Base-by-base conservation (phyloP, 1,284 basidiomycete species). In the Schizopora paradoxa region DNA sequence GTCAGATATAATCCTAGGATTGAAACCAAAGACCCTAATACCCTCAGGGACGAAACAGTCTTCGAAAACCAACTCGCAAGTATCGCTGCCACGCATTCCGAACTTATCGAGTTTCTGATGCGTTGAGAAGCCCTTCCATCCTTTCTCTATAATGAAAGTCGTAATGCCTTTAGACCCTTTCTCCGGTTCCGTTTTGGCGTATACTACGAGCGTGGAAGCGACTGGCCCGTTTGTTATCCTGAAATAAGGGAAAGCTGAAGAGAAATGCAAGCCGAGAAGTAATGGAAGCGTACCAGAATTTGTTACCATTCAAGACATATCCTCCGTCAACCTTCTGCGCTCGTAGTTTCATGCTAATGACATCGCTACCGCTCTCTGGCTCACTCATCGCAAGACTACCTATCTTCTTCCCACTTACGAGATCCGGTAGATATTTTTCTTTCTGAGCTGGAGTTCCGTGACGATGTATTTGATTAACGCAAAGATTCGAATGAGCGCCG, bases 221-320 rank as follows among this genome's bases (percentile, higher is more conserved):
- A 83, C 72, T 1, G 93, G 91, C 3, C 92, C 91, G 62, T 98
- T 98, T 23, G 94, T 97, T 62, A 97, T 97, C 91, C 90, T 91
- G 52, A 11, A 32, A 36, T 16, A 14, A 11, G 8, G 6, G 13
- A 45, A 13, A 32, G 6, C 11, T n/a, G 28, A 38, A 16, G 18
- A 22, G 19, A 29, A 25, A 37, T 6, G 53, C 4, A 43, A 21
- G n/a, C 14, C 3, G 25, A 33, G 10, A 14, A 34, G 23, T 23
- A 25, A 7, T 7, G 25, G 2, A 5, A 4, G 55, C 79, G 50
- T 50, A 88, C 91, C 92, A 96, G 67, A 92, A 91, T 65, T 96
- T 97, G 58, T 82, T 90, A 1, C 93, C 93, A 58, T 90, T 95
- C 54, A 96, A 63, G 48, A 74, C 69, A 70, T 80, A 96, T 33